phyloP scores from a whole-genome alignment of 352 stramenopile genomes.

The Phytopythium mirpurense region DNA sequence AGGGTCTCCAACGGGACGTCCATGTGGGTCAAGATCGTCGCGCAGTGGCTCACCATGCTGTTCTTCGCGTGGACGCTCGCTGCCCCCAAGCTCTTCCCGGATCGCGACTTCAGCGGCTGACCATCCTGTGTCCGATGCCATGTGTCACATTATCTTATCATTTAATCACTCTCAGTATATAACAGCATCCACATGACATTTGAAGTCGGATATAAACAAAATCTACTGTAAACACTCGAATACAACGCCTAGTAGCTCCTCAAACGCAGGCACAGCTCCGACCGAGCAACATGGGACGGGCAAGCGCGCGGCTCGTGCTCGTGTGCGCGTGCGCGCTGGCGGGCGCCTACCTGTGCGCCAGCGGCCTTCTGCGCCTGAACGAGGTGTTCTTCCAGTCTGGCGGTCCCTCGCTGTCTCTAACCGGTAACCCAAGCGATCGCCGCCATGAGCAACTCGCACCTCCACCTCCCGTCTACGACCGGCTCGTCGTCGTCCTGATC shows the following conservation, averaged over 20 bases:
- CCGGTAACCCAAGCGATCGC: background rate
- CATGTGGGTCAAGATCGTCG: slow-evolving; percentile 96
- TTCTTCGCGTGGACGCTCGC: slow-evolving; percentile 95
- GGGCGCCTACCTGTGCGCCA: slow-evolving; percentile 44
- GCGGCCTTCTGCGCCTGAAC: slow-evolving; percentile 51
- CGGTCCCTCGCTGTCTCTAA: background rate
- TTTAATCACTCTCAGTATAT: too few relatives aligned
- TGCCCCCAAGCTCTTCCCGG: slow-evolving; percentile 91
- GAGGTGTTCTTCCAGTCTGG: slow-evolving; percentile 38
- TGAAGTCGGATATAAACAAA: too few relatives aligned
- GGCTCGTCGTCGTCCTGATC: slow-evolving; percentile 83
- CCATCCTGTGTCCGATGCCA: background rate
- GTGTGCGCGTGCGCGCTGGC: slow-evolving; percentile 32
- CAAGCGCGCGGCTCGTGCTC: slow-evolving; percentile 12
- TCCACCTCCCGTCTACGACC: slow-evolving; percentile 42
- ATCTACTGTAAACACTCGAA: background rate
- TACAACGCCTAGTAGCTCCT: background rate
- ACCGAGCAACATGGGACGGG: background rate
- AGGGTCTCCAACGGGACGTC: slow-evolving; percentile 66
- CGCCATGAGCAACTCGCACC: background rate
- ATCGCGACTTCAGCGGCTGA: slow-evolving; percentile 84
- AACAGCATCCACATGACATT: too few relatives aligned
- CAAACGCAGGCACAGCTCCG: too few relatives aligned
- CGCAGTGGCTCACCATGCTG: slow-evolving; percentile 92
- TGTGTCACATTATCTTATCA: background rate